Evolutionary conservation across 176 grass and related monocot genomes (phyloP).

Genomic region (Cymbopogon citratus): DNA sequence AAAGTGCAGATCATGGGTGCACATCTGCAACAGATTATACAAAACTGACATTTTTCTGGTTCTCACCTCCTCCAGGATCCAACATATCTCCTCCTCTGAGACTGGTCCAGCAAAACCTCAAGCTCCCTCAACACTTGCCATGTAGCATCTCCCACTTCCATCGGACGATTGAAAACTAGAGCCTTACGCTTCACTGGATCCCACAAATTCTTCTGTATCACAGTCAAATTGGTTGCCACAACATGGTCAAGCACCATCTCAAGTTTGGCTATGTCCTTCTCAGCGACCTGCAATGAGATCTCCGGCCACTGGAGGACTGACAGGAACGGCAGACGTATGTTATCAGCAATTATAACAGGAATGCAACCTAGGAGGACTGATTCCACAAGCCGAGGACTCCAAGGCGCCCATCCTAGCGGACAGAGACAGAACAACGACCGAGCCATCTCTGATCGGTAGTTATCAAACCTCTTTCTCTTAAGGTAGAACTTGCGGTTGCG

Average conservation of each 20-base stretch:
- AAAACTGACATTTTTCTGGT: not conserved
- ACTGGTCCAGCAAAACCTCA: slow-evolving; percentile 37
- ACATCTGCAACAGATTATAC: not conserved
- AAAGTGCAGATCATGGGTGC: not conserved
- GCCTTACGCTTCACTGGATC: slow-evolving; percentile 61
- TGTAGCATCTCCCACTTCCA: slow-evolving; percentile 69
- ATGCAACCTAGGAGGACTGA: slow-evolving; percentile 77
- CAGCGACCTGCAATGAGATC: slow-evolving; percentile 66
- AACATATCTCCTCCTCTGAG: slow-evolving; percentile 10
- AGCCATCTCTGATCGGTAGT: slow-evolving; percentile 73
- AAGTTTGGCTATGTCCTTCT: slow-evolving; percentile 58
- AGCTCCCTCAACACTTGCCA: slow-evolving; percentile 84
- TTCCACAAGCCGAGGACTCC: slow-evolving; percentile 89
- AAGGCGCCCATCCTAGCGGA: slow-evolving; percentile 89
- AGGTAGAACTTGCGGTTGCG: slow-evolving; percentile 69
- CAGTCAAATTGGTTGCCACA: slow-evolving; percentile 60
- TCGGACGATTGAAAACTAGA: slow-evolving; percentile 54
- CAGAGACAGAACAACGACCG: slow-evolving; percentile 80
- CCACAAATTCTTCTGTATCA: slow-evolving; percentile 82
- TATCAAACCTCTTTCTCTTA: slow-evolving; percentile 58
- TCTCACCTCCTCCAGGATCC: slow-evolving; percentile 39
- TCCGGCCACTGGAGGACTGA: slow-evolving; percentile 53
- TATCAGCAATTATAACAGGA: slow-evolving; percentile 77
- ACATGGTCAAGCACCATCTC: slow-evolving; percentile 71
- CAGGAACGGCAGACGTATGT: slow-evolving; percentile 71